Percentiles rank a stretch among this genome's conserved stretches.
These are phyloP conservation scores for Leucocoprinus birnbaumii DNA, from an alignment of 768 basidiomycete species.

Conservation along the genomic window DNA sequence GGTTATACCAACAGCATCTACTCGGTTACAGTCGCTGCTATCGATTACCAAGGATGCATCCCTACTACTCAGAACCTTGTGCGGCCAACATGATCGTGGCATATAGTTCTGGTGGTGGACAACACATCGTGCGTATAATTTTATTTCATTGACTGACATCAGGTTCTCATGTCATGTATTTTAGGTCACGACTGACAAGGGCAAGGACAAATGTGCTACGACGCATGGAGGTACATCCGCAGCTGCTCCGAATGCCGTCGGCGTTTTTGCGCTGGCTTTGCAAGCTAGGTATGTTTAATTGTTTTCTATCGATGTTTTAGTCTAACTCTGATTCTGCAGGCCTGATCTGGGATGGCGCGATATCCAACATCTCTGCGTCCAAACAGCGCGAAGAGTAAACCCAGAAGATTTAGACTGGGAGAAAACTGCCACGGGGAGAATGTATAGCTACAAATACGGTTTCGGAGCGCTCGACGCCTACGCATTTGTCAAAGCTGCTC, in stretches of 20 bases:
- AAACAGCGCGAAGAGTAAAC: slow-evolving; percentile 76
- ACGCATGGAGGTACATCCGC: slow-evolving; percentile 96
- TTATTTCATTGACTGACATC: neutral
- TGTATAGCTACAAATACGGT: slow-evolving; percentile 89
- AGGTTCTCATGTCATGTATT: slow-evolving; percentile 13
- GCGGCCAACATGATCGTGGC: slow-evolving; percentile 97
- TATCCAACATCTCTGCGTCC: slow-evolving; percentile 85
- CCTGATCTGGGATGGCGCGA: slow-evolving; percentile 98
- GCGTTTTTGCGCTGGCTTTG: slow-evolving; percentile 88
- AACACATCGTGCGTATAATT: slow-evolving; percentile 74
- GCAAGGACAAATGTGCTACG: slow-evolving; percentile 75
- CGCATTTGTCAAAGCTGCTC: slow-evolving; percentile 75
- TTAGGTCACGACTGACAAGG: slow-evolving; percentile 93
- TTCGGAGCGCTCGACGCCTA: slow-evolving; percentile 88
- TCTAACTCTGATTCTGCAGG: slow-evolving; percentile 32
- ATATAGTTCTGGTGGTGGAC: slow-evolving; percentile 92
- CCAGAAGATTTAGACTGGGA: slow-evolving; percentile 95
- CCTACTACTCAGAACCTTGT: slow-evolving; percentile 97
- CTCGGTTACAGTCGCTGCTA: slow-evolving; percentile 92
- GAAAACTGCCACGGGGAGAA: slow-evolving; percentile 62
- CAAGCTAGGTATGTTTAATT: slow-evolving; percentile 63
- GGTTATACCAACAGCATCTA: slow-evolving; percentile 99
- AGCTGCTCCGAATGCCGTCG: slow-evolving; percentile 94
- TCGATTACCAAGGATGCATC: slow-evolving; percentile 91
- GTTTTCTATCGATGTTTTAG: neutral